These are phyloP conservation scores for Amphichorda felina DNA, from an alignment of 2,329 filamentous ascomycete genomes.

Conservation along the genomic window DNA sequence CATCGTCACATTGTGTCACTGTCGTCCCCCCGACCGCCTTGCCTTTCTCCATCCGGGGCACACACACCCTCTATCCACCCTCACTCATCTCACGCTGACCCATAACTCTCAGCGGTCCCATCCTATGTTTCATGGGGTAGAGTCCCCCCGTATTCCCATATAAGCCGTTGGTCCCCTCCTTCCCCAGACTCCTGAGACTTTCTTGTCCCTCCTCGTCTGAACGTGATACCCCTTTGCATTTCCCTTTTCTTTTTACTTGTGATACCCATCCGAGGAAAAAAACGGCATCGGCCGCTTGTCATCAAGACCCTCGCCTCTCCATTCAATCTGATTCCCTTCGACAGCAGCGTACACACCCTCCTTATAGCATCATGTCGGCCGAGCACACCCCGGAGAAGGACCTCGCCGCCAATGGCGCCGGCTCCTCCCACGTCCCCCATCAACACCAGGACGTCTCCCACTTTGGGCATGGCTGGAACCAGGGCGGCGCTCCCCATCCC, in stretches of 20 bases:
- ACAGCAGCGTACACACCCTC: not conserved
- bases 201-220: not conserved
- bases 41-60: too few relatives aligned
- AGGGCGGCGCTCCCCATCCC: not conserved
- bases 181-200: not conserved
- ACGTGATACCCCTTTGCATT: not conserved
- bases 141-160: too few relatives aligned
- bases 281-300: not conserved
- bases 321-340: not conserved
- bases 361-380: not conserved
- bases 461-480: not conserved
- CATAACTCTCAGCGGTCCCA: too few relatives aligned
- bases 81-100: too few relatives aligned
- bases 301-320: not conserved
- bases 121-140: too few relatives aligned
- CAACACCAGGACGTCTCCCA: not conserved
- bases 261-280: not conserved
- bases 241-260: not conserved
- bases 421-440: too few relatives aligned
- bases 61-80: too few relatives aligned
- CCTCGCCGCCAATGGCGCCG: not conserved
- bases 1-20: too few relatives aligned
- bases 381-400: not conserved
- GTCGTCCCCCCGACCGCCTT: too few relatives aligned
- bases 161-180: not conserved